Conservation (phyloP, 2,329 filamentous ascomycete genomes). For the Coniochaeta ligniaria region DNA sequence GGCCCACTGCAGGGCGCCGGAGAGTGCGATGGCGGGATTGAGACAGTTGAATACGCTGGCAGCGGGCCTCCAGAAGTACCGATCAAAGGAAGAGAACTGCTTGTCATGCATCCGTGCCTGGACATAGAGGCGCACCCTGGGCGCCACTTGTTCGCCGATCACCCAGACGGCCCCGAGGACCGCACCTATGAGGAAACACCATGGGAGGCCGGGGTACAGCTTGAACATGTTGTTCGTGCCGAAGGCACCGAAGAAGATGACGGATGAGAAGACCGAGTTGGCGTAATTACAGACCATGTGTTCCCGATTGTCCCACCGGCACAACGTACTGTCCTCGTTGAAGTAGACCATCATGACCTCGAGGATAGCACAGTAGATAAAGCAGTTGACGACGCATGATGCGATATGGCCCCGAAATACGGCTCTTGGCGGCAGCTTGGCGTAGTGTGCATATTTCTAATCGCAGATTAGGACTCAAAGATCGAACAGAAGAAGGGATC, state of each 20-base stretch:
- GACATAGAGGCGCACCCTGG: conserved; percentile 9
- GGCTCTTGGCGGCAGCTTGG: conserved; percentile 31
- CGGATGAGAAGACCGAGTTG: neutral
- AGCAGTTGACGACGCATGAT: conserved; percentile 33
- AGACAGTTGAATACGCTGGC: conserved; percentile 7
- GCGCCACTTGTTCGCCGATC: conserved; percentile 16
- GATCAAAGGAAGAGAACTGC: conserved; percentile 12
- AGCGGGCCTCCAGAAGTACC: conserved; percentile 14
- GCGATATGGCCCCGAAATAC: conserved; percentile 34
- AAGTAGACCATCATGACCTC: conserved; percentile 28
- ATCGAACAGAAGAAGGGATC: too few relatives aligned
- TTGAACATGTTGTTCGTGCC: conserved; percentile 5
- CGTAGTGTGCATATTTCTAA: conserved; percentile 33
- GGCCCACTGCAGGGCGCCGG: conserved; percentile 20
- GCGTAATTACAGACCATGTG: conserved; percentile 3
- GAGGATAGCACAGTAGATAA: conserved; percentile 31
- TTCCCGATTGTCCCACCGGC: neutral
- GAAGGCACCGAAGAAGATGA: conserved; percentile 22
- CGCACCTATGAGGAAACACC: conserved; percentile 25
- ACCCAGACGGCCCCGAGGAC: conserved; percentile 21
- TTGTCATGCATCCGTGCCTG: conserved; percentile 9
- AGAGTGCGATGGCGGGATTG: conserved; percentile 16
- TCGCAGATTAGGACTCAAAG: too few relatives aligned
- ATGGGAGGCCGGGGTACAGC: conserved; percentile 14
- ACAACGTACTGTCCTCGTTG: conserved; percentile 20